phyloP scores from a whole-genome alignment of 2,329 filamentous ascomycete genomes.

The Fusarium globosum region DNA sequence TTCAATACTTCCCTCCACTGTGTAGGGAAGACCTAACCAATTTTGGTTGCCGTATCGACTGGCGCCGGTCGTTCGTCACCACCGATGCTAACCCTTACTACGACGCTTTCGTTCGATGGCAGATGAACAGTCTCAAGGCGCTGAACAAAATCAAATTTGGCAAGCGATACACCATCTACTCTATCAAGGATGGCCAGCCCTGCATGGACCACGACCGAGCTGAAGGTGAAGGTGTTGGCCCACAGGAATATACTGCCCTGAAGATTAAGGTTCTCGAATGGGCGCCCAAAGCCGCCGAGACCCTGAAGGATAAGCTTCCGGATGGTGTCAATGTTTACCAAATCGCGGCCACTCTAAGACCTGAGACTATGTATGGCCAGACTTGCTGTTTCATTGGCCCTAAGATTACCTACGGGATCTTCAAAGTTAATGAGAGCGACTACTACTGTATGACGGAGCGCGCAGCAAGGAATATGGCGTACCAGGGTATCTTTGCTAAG shows the following conservation, averaged over 20 bases:
- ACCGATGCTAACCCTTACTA: conserved; percentile 98
- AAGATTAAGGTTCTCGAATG: conserved; percentile 94
- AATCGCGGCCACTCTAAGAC: conserved; percentile 89
- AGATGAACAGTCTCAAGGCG: conserved; percentile 92
- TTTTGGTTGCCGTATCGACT: conserved; percentile 90
- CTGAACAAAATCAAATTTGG: conserved; percentile 94
- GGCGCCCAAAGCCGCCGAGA: conserved; percentile 78
- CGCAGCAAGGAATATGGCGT: conserved; percentile 95
- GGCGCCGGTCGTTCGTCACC: conserved; percentile 91
- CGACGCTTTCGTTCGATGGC: conserved; percentile 94
- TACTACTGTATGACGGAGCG: conserved; percentile 71
- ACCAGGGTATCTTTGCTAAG: conserved; percentile 84
- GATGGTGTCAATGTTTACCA: conserved; percentile 85
- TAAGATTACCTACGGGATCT: conserved; percentile 66
- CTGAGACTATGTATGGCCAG: conserved; percentile 99
- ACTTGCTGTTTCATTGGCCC: conserved; percentile 96
- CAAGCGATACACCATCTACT: conserved; percentile 91
- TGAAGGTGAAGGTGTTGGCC: conserved; percentile 65
- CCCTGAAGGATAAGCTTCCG: conserved; percentile 81
- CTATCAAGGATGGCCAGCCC: conserved; percentile 58
- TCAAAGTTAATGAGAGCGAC: not conserved
- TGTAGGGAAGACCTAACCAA: conserved; percentile 79
- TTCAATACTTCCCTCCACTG: conserved; percentile 80
- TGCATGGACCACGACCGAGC: conserved; percentile 62
- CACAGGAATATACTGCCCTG: conserved; percentile 92